phyloP scores from a whole-genome alignment of 1,284 basidiomycete species.

The Trametes sp. region DNA sequence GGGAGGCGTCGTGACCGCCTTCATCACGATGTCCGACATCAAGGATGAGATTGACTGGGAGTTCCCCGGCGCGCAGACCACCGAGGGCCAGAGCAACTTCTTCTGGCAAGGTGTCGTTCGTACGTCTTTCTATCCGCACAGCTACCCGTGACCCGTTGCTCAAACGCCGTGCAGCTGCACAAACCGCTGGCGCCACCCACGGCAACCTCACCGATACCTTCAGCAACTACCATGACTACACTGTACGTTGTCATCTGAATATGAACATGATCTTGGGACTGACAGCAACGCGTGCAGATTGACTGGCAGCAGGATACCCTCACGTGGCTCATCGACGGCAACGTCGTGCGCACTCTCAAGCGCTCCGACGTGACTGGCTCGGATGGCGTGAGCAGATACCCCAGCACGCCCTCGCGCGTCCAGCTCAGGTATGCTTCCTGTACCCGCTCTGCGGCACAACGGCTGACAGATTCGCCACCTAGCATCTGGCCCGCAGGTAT shows the following conservation, averaged over 20 bases:
- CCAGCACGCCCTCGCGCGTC: constrained; percentile 78
- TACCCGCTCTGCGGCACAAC: background rate
- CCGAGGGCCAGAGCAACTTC: constrained; percentile 76
- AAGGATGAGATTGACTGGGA: constrained; percentile 93
- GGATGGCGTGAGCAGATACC: constrained; percentile 66
- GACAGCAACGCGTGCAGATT: constrained; percentile 51
- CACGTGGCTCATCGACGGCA: constrained; percentile 75
- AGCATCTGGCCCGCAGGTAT: constrained; percentile 85
- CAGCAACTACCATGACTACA: constrained; percentile 78
- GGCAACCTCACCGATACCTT: constrained; percentile 66
- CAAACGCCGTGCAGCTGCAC: constrained; percentile 41
- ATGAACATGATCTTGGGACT: too few relatives aligned
- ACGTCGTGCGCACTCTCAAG: constrained; percentile 71
- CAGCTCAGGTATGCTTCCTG: constrained; percentile 67
- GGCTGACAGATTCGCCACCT: constrained; percentile 7
- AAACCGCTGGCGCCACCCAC: constrained; percentile 55
- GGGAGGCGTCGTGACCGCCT: constrained; percentile 81
- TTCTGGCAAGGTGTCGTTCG: constrained; percentile 82
- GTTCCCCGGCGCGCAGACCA: constrained; percentile 68
- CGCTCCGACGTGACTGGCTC: constrained; percentile 60
- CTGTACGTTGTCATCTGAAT: too few relatives aligned
- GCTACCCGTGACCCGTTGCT: background rate
- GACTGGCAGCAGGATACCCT: constrained; percentile 80
- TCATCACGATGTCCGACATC: constrained; percentile 86
- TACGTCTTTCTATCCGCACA: constrained; percentile 47